Evolutionary conservation across 352 stramenopile species (phyloP).

Genomic region (Phytophthora vignae): DNA sequence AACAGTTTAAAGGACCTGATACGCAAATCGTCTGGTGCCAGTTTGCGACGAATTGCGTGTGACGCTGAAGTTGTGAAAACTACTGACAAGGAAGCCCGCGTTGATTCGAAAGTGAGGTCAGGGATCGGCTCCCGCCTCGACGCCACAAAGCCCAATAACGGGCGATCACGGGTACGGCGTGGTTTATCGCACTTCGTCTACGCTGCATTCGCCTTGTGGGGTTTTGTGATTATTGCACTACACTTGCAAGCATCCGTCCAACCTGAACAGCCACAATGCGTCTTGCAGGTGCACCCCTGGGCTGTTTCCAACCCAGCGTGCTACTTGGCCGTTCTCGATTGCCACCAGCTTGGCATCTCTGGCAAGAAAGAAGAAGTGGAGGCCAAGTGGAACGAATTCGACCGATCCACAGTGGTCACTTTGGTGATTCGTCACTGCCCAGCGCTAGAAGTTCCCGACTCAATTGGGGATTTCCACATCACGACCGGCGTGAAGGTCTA

Average conservation of each 20-base stretch:
- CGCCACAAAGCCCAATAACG: background rate
- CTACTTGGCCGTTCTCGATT: conserved; percentile 3
- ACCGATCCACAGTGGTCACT: conserved; percentile 22
- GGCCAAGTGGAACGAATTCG: conserved; percentile 3
- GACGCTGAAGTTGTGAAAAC: conserved; percentile 5
- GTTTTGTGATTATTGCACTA: conserved; percentile 21
- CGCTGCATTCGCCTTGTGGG: conserved; percentile 26
- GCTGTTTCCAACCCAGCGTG: background rate
- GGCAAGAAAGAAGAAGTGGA: conserved; percentile 1
- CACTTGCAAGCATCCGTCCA: conserved; percentile 31
- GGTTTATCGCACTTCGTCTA: conserved; percentile 9
- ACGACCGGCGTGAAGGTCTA: conserved; percentile 42
- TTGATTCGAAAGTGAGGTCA: background rate
- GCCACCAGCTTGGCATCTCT: background rate
- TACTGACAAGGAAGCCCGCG: background rate
- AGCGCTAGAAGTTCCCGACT: conserved; percentile 25
- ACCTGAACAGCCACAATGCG: background rate
- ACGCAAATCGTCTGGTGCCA: background rate
- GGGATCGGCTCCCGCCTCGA: background rate
- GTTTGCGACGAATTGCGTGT: conserved; percentile 16
- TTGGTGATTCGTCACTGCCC: conserved; percentile 42
- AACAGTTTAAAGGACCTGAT: conserved; percentile 35
- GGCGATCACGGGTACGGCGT: background rate
- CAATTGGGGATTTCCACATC: conserved; percentile 31
- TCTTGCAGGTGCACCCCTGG: background rate